These are phyloP conservation scores for Citrullus colocynthis DNA, from an alignment of 306 rosid genomes.

Conservation along the genomic window DNA sequence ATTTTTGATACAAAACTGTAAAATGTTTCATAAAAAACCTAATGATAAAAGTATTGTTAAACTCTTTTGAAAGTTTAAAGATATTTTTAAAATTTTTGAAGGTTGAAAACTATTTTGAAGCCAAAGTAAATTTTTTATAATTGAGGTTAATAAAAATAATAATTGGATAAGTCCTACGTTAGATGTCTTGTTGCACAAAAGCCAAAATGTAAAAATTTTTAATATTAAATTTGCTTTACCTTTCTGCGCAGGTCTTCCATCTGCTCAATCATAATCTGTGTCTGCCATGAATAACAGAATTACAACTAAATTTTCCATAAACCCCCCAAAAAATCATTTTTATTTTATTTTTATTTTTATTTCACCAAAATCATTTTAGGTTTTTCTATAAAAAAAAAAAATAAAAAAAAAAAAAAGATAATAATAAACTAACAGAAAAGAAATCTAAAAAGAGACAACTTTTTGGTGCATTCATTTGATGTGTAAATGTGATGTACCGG, in stretches of 20 bases:
- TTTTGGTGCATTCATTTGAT: too few species aligned
- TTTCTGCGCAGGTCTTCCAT: constrained; percentile 71
- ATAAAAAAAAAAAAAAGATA: too few species aligned
- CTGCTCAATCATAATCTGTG: constrained; percentile 65
- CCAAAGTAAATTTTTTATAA: too few species aligned
- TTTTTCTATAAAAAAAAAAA: too few species aligned
- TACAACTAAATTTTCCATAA: neutral
- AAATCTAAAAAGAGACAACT: neutral
- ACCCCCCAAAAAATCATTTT: neutral
- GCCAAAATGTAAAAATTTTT: neutral
- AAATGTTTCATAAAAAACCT: too few species aligned
- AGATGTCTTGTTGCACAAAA: neutral
- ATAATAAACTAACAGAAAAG: neutral
- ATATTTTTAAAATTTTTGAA: too few species aligned
- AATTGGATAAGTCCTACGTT: neutral
- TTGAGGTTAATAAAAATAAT: neutral
- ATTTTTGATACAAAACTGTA: too few species aligned
- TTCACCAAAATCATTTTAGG: neutral
- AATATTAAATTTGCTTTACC: constrained; percentile 19
- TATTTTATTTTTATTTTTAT: neutral
- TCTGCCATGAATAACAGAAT: constrained; percentile 27
- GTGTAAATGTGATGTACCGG: too few species aligned
- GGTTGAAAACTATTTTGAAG: too few species aligned
- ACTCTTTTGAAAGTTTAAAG: too few species aligned
- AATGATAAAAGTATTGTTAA: too few species aligned